Percentiles rank a stretch among this genome's conserved stretches.
These are phyloP conservation scores for Theileria parva DNA, from an alignment of 169 alveolate species.

Conservation along the genomic window DNA sequence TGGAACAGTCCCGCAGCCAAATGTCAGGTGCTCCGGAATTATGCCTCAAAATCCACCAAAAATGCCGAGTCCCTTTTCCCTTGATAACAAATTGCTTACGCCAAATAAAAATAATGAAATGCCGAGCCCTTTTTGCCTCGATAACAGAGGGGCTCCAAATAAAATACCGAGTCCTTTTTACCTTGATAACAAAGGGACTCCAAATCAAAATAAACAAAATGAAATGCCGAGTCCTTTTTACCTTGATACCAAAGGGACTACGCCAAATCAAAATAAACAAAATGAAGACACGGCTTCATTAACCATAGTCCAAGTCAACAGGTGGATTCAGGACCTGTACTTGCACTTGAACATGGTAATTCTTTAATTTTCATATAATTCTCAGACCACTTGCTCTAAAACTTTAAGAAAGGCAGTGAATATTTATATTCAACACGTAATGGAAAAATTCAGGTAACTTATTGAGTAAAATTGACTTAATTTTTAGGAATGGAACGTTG, in stretches of 20 bases:
- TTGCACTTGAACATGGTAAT: constrained; percentile 47
- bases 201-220: background rate
- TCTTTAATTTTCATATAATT: background rate
- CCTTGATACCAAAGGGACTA: background rate
- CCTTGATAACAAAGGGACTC: background rate
- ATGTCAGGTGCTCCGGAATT: background rate
- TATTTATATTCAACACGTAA: constrained; percentile 36
- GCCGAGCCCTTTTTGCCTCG: no score
- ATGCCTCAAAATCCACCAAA: background rate
- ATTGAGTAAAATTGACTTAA: background rate
- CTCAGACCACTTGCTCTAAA: constrained; percentile 43
- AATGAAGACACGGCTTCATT: background rate
- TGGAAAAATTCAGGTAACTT: constrained; percentile 32
- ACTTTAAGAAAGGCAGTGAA: constrained; percentile 34
- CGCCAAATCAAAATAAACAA: background rate
- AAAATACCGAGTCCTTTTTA: no score
- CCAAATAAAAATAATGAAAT: background rate
- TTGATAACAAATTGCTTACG: background rate
- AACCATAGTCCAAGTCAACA: constrained; percentile 42
- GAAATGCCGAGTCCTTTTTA: background rate
- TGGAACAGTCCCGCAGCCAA: background rate
- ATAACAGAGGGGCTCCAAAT: no score
- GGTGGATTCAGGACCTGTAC: constrained; percentile 55
- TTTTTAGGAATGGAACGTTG: constrained; percentile 28
- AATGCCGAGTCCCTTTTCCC: background rate